Evolutionary conservation across 805 yeast genomes (phyloP).

Genomic region (Hanseniaspora lachancei): DNA sequence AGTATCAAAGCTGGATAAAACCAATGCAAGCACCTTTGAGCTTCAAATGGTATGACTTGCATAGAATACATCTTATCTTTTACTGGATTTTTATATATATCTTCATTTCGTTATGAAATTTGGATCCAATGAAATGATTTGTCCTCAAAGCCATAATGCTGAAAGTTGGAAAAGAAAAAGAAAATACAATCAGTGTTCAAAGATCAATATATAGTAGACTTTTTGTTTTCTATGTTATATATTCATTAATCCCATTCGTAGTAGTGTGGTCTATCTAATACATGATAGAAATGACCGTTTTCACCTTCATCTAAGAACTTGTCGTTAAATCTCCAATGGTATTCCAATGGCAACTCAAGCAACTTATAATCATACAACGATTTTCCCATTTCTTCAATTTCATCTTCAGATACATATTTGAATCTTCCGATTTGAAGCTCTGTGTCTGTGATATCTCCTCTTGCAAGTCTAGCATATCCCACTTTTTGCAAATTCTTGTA

Average conservation of each 20-base stretch:
- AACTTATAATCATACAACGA: conserved; percentile 28
- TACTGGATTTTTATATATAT: background rate
- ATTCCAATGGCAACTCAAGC: conserved; percentile 32
- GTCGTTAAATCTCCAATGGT: conserved; percentile 51
- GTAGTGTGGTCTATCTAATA: conserved; percentile 86
- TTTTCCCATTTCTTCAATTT: conserved; percentile 22
- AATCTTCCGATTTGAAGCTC: conserved; percentile 93
- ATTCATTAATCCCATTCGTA: conserved; percentile 28
- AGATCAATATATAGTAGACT: no score
- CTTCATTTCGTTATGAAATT: background rate
- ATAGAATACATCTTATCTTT: no score
- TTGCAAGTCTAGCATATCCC: conserved; percentile 86
- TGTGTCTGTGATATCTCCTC: conserved; percentile 92
- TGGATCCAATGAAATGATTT: background rate
- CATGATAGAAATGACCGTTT: conserved; percentile 87
- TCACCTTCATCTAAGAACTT: conserved; percentile 81
- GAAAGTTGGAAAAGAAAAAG: no score
- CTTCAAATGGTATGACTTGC: background rate
- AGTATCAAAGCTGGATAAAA: conserved; percentile 16
- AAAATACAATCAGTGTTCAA: no score
- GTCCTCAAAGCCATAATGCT: no score
- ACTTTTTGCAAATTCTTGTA: conserved; percentile 75
- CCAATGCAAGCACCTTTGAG: background rate
- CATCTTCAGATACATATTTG: conserved; percentile 35
- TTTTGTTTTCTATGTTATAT: background rate